Percentiles rank a stretch among this genome's conserved stretches.
Conservation (phyloP, 331 rosid species). For the Cydonia oblonga region DNA sequence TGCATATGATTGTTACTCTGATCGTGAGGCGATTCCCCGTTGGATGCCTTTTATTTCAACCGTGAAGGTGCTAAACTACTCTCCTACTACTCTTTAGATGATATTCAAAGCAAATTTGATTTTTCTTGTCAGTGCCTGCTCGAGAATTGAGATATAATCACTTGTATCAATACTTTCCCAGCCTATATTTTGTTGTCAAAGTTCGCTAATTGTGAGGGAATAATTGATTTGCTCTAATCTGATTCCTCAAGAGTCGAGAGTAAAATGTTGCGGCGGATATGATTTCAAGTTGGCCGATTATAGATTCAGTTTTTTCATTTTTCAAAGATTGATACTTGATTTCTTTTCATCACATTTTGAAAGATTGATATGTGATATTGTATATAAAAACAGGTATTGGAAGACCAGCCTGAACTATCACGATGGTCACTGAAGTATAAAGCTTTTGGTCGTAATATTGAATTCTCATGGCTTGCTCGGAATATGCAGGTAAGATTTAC, state of each 20-base stretch:
- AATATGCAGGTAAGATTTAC: slow-evolving; percentile 70
- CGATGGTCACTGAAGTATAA: slow-evolving; percentile 84
- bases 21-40: slow-evolving; percentile 80
- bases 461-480: slow-evolving; percentile 91
- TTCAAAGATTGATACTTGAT: background rate
- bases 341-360: background rate
- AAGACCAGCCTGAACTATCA: slow-evolving; percentile 81
- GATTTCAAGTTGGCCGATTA: background rate
- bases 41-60: slow-evolving; percentile 97
- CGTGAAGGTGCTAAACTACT: slow-evolving; percentile 43
- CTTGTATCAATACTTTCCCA: background rate
- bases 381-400: slow-evolving; percentile 40
- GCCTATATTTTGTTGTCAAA: background rate
- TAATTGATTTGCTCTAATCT: no score
- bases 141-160: background rate
- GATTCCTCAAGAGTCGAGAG: no score
- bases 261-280: background rate
- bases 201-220: no score
- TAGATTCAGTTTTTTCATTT: background rate
- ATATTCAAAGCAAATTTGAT: background rate
- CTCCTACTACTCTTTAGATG: slow-evolving; percentile 1
- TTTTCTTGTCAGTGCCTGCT: background rate
- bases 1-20: slow-evolving; percentile 67
- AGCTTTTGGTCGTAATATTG: slow-evolving; percentile 74
- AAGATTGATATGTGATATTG: background rate